A percentile compares a stretch with the other conserved stretches of the same genome.
phyloP scores from a whole-genome alignment of 2,329 filamentous ascomycete species.

The Alternaria infectoria region DNA sequence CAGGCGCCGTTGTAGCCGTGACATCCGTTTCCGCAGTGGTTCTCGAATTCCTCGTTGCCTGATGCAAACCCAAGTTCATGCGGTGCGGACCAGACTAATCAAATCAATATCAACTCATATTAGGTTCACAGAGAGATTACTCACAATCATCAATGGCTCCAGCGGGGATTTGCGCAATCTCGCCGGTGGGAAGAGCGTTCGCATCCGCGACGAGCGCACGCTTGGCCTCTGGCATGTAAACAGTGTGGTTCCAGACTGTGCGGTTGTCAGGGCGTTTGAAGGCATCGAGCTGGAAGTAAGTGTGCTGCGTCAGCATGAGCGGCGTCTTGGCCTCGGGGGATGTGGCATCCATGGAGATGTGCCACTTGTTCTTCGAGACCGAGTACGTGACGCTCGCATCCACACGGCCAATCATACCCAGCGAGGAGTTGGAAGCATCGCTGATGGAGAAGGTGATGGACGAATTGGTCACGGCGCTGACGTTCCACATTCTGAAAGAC shows the following conservation, averaged over 20 bases:
- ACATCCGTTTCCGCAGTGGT: constrained; percentile 43
- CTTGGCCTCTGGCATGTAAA: constrained; percentile 39
- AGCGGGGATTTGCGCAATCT: constrained; percentile 32
- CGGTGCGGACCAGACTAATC: constrained; percentile 33
- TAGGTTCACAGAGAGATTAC: background rate
- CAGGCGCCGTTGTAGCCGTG: constrained; percentile 44
- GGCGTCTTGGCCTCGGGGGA: constrained; percentile 38
- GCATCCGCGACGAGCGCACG: constrained; percentile 34
- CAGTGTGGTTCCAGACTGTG: constrained; percentile 43
- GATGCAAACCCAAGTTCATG: constrained; percentile 42
- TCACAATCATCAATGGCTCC: constrained; percentile 35
- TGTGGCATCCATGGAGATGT: constrained; percentile 38
- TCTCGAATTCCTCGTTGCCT: constrained; percentile 30
- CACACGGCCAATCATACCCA: constrained; percentile 39
- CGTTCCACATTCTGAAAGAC: constrained; percentile 40
- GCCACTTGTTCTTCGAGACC: constrained; percentile 43
- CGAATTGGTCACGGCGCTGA: constrained; percentile 29
- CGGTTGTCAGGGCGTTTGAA: constrained; percentile 39
- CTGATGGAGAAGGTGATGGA: constrained; percentile 42
- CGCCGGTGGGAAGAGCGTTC: constrained; percentile 42
- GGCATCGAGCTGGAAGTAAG: constrained; percentile 46
- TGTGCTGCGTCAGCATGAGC: constrained; percentile 44
- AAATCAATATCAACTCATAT: background rate
- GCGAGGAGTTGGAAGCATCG: constrained; percentile 39
- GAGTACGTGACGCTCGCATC: constrained; percentile 40